These are phyloP conservation scores for Sechiopsis laciniata DNA, from an alignment of 306 rosid species.

Conservation along the genomic window DNA sequence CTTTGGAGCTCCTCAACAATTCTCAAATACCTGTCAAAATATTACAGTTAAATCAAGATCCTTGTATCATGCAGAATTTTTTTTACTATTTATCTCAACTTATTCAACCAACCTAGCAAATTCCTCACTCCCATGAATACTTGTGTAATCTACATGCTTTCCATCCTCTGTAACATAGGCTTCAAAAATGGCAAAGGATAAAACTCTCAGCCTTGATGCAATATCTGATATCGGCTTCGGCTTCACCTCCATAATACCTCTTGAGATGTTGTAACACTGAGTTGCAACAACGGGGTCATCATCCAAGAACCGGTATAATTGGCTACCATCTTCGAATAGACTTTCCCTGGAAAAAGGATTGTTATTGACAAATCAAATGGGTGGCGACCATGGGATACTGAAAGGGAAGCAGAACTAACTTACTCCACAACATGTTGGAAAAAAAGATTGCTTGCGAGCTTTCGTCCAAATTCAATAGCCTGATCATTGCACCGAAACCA, in stretches of 20 bases:
- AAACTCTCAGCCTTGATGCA: slow-evolving; percentile 72
- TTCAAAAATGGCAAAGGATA: slow-evolving; percentile 65
- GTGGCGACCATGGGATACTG: neutral
- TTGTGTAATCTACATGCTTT: slow-evolving; percentile 59
- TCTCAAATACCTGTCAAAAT: slow-evolving; percentile 67
- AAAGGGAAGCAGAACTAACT: slow-evolving; percentile 31
- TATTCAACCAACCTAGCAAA: slow-evolving; percentile 63
- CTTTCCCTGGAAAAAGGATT: slow-evolving; percentile 41
- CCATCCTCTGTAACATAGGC: slow-evolving; percentile 73
- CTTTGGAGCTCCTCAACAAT: slow-evolving; percentile 88
- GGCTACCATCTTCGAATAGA: slow-evolving; percentile 76
- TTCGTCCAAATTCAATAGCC: slow-evolving; percentile 83
- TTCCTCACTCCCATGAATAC: slow-evolving; percentile 81
- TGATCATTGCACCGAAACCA: slow-evolving; percentile 35
- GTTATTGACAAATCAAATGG: neutral
- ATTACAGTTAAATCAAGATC: slow-evolving; percentile 10
- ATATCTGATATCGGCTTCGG: slow-evolving; percentile 73
- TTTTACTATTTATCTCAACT: too few relatives aligned
- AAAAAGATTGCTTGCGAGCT: slow-evolving; percentile 67
- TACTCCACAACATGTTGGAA: slow-evolving; percentile 76
- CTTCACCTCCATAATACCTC: slow-evolving; percentile 59
- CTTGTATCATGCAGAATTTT: too few relatives aligned
- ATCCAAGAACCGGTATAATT: slow-evolving; percentile 76
- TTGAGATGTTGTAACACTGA: slow-evolving; percentile 70
- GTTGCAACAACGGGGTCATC: slow-evolving; percentile 71